Evolutionary conservation across 2,329 filamentous ascomycete species (phyloP), one percentile per base, ranked within the genome.

Genomic region (Ophiostoma ulmi): DNA sequence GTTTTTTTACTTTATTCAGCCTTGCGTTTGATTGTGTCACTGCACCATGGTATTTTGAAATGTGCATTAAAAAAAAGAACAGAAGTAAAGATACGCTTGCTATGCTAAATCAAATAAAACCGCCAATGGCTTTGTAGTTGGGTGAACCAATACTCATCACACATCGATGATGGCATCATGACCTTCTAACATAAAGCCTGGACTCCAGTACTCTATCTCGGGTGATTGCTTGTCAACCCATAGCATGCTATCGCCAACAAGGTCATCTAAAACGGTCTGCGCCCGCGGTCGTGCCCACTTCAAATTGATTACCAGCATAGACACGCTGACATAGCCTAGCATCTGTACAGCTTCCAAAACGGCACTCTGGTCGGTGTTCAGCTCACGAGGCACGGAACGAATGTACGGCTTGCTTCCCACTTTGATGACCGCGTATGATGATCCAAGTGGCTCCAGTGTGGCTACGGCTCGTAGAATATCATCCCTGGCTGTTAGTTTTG

Each of bases 171-270:
- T 71, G 41, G 73, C 74, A 14, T 78, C 79, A 20, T 77, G 76
- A 5, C 77, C 75, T 58, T 83, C 83, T 2, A 83, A 78, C 83
- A 94, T 92, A 73, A 91, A 92, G 0, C 90, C 88, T 0, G 92
- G 92, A 72, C 88, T 92, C 95, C 95, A 99, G 76, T 97, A 99
- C 80, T 98, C 94, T 79, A 90, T 93, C 81, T 98, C 94, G 10
- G 87, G 84, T 11, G 82, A 89, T 81, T 97, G 93, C 74, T 87
- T 88, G 80, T 99, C 95, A 6, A 98, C 88, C 95, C 95, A 99
- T 17, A 99, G 87, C 83, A 99, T 87, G 69, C 93, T 93, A 76
- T 96, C 93, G 0, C 90, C 89, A 69, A 98, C 84, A 44, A 99
- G 82, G 79, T 99, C 95, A 73, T 97, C 93, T 69, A 98, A 86